Percentiles rank a stretch among this genome's conserved stretches.
Evolutionary conservation across 176 grass and related monocot genomes (phyloP).

Genomic region (Raddia guianensis): DNA sequence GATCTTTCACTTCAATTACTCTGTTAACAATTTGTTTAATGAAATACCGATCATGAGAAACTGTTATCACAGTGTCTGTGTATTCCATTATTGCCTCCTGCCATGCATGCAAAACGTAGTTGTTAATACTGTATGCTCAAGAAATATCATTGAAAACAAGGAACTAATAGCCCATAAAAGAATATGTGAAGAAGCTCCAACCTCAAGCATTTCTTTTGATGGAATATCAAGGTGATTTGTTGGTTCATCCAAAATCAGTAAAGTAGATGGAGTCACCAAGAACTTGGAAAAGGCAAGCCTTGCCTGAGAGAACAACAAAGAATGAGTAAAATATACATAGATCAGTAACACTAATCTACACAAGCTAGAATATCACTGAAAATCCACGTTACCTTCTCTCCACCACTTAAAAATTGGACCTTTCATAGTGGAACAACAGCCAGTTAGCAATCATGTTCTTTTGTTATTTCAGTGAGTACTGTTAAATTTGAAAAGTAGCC

Average conservation of each 20-base stretch:
- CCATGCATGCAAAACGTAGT: constrained; percentile 30
- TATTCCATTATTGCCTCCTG: constrained; percentile 99
- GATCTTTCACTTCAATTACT: constrained; percentile 89
- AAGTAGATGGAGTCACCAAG: constrained; percentile 94
- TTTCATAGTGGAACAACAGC: too few species aligned
- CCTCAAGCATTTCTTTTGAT: constrained; percentile 99
- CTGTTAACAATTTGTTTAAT: constrained; percentile 94
- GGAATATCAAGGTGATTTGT: constrained; percentile 99
- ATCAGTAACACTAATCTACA: too few species aligned
- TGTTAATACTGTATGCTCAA: constrained; percentile 30
- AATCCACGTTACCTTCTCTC: too few species aligned
- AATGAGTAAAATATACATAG: too few species aligned
- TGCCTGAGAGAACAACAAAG: too few species aligned
- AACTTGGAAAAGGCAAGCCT: too few species aligned
- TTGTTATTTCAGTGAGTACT: too few species aligned
- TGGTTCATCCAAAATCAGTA: constrained; percentile 94
- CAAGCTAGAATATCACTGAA: too few species aligned
- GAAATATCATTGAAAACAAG: neutral
- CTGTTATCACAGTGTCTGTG: constrained; percentile 81
- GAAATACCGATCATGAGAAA: constrained; percentile 98
- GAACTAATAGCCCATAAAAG: constrained; percentile 12
- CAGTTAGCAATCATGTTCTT: too few species aligned
- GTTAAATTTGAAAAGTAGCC: too few species aligned
- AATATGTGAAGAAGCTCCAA: constrained; percentile 34
- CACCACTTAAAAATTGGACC: too few species aligned